Evolutionary conservation across 2,329 filamentous ascomycete species (phyloP), one percentile per base, ranked within the genome.

Genomic region (Neofusicoccum cordaticola): DNA sequence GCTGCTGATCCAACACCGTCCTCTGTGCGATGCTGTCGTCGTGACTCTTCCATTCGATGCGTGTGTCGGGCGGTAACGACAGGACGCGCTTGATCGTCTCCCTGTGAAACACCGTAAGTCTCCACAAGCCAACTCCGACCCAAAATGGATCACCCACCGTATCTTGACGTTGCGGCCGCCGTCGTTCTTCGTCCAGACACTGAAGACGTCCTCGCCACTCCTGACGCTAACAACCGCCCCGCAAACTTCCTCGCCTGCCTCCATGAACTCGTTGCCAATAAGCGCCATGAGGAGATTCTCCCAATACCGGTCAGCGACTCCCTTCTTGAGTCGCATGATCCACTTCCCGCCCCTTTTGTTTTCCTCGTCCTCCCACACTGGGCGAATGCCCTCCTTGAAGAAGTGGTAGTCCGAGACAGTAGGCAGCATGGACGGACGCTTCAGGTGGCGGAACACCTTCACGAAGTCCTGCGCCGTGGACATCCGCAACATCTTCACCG

Each of bases 291-390:
- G 82, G 57, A 98, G 83, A 74, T 97, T 92, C 81, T 99, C 95
- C 92, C 95, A 99, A 78, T 96, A 97, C 63, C 94, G 88, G 78
- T 98, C 95, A 17, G 92, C 92, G 19, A 99, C 92, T 31, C 95
- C 95, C 83, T 99, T 99, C 86, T 97, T 97, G 75, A 99, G 82
- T 69, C 94, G 86, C 76, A 99, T 89, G 69, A 97, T 93, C 94
- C 94, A 99, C 81, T 99, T 99, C 60, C 95, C 95, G 63, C 95
- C 95, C 70, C 89, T 90, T 78, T 92, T 95, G 81, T 99, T 99
- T 76, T 96, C 92, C 52, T 97, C 93, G 71, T 99, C 95, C 78
- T 99, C 95, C 95, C 95, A 99, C 71, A 99, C 95, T 22, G 95
- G 95, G 66, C 95, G 88, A 67, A 99, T 93, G 63, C 93, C 94